These are phyloP conservation scores for Lachnellula subtilissima DNA, from an alignment of 2,329 filamentous ascomycete genomes.

Conservation along the genomic window DNA sequence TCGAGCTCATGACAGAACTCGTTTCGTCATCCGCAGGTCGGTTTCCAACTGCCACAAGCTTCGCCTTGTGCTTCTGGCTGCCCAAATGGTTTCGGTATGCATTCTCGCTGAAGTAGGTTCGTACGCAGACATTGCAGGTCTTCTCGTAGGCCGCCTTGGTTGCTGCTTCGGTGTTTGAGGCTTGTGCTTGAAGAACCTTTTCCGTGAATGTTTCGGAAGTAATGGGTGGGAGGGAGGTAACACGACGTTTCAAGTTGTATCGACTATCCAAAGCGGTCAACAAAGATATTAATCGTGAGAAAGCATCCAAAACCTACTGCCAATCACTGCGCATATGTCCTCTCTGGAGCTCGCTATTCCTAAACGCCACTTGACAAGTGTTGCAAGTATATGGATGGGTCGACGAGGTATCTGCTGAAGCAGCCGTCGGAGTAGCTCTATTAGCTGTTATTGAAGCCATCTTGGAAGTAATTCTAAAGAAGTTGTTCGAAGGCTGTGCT, in stretches of 20 bases:
- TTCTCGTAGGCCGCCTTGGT: conserved; percentile 87
- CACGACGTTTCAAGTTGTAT: conserved; percentile 93
- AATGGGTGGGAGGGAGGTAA: conserved; percentile 85
- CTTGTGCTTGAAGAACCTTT: conserved; percentile 89
- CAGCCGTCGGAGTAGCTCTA: conserved; percentile 25
- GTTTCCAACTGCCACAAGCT: conserved; percentile 47
- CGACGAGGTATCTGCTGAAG: conserved; percentile 34
- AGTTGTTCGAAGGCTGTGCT: background rate
- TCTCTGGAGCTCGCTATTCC: conserved; percentile 87
- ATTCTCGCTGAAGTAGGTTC: conserved; percentile 95
- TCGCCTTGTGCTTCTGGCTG: conserved; percentile 82
- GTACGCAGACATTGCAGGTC: conserved; percentile 74
- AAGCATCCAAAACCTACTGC: conserved; percentile 63
- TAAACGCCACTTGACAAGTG: conserved; percentile 94
- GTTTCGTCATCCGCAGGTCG: conserved; percentile 54
- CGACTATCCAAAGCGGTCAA: conserved; percentile 50
- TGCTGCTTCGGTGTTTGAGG: conserved; percentile 75
- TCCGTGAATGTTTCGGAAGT: conserved; percentile 91
- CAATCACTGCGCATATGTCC: conserved; percentile 98
- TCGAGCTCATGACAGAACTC: conserved; percentile 82
- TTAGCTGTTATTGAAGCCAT: conserved; percentile 48
- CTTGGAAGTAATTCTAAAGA: conserved; percentile 1
- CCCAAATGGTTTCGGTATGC: conserved; percentile 88
- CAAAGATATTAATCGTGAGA: background rate
- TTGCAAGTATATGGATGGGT: conserved; percentile 96